Evolutionary conservation across 73 alveolate species (phyloP).

Genomic region (Effrenium voratum): DNA sequence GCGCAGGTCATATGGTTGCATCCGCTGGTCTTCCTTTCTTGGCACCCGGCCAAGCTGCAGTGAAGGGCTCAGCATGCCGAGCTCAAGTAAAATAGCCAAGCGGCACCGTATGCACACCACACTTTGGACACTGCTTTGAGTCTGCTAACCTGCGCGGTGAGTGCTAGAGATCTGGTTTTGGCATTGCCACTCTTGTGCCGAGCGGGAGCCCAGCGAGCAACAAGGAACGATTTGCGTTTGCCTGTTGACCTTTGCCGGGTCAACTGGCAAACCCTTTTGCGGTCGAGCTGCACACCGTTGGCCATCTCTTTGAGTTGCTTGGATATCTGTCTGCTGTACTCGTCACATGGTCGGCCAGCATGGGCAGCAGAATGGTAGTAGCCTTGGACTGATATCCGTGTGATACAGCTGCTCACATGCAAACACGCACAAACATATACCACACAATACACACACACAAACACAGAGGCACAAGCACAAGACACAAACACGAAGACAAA

Average conservation of each 20-base stretch:
- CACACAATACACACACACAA: no score
- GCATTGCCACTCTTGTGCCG: background rate
- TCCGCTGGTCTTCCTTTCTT: slow-evolving; percentile 50
- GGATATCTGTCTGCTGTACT: slow-evolving; percentile 58
- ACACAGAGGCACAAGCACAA: no score
- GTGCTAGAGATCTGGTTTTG: background rate
- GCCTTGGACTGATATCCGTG: background rate
- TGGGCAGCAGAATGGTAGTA: slow-evolving; percentile 60
- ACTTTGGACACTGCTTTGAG: slow-evolving; percentile 54
- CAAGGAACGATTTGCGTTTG: background rate
- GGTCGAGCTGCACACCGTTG: slow-evolving; percentile 34
- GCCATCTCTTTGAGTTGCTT: slow-evolving; percentile 54
- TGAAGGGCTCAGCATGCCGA: background rate
- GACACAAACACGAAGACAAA: no score
- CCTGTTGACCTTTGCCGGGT: background rate
- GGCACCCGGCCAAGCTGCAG: background rate
- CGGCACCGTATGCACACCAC: slow-evolving; percentile 65
- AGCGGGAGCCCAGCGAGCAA: background rate
- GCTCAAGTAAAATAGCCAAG: background rate
- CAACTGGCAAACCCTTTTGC: background rate
- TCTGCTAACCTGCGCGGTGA: slow-evolving; percentile 15
- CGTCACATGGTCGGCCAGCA: slow-evolving; percentile 54
- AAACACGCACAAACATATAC: no score
- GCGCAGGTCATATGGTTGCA: slow-evolving; percentile 87
- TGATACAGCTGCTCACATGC: background rate